Base-by-base conservation (phyloP, 495 filamentous ascomycete genomes). In the Penicillium canescens region DNA sequence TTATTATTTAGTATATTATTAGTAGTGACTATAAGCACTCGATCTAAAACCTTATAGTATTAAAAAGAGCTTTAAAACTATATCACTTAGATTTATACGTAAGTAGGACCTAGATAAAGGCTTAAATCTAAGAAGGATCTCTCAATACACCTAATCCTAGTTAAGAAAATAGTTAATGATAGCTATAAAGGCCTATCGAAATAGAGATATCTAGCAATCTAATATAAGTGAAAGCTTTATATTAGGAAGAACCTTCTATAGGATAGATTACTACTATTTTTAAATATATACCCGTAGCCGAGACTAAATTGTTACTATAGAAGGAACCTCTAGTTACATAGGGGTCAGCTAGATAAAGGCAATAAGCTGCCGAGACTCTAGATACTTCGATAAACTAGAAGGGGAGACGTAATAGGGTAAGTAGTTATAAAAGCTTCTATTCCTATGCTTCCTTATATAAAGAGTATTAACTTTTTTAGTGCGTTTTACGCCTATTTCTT, bases 1-100 rank as follows among this genome's bases (percentile, higher is more conserved):
- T 36, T 48, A 48, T 48, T 14, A 36, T 48, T 36, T 37, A 36
- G 14, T 48, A 16, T 48, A 18, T 48, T 36, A 37, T 48, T 48
- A 48, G 18, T 48, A 48, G 11, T 18, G 21, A 16, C 23, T 48
- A 48, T 35, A 34, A 48, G 14, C 21, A 48, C 21, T 13, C 38
- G 38, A 18, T 48, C 21, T 12, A 14, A 1, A 24, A 24, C 1
- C 23, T 6, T 24, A 24, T 24, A 24, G 1, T 24, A 24, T 2
- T 24, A 24, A 24, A 24, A 18, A 1, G 18, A 18, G 18, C 18
- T 18, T 18, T 18, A 18, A 18, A 18, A 18, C 18, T 18, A 18
- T 18, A 40, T 40, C 3, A 23, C 16, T 40, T 21, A 10, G 38
- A 21, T 40, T 20, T n/a, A 40, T 8, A 11, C 16, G 6, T 40